Evolutionary conservation across 768 basidiomycete species (phyloP), one percentile per base, ranked within the genome.

Genomic region (Psilocybe cyanescens): DNA sequence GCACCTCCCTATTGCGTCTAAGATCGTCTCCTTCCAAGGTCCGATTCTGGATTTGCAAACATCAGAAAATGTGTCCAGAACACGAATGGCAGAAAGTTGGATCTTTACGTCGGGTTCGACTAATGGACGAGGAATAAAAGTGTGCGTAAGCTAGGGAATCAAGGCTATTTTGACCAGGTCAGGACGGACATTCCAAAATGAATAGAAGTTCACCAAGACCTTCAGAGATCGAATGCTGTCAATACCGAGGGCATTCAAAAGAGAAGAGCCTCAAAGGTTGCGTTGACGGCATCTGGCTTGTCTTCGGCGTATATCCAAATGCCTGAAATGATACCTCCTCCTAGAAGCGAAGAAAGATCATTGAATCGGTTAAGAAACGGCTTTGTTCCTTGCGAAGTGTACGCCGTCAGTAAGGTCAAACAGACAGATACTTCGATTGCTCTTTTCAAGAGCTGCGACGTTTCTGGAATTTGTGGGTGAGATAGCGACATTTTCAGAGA

Each of bases 261-360:
- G 67, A 88, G 87, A 19, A 93, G 79, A 3, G 76, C 81, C 30
- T 89, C 83, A 16, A 90, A 73, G 4, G 88, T 85, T 16, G 90
- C 89, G 51, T 83, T 68, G 19, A 94, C 75, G 6, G 83, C 81
- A 1, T 78, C 81, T 4, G 77, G 76, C 46, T 87, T 89, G 19
- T 83, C 78, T 55, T 83, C 85, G 0, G 86, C 82, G 65, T 92
- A 92, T 31, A 86, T 69, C 89, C 93, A 93, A 4, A 93, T 78
- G 17, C 82, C 83, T 14, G 87, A 84, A 28, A 95, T 87, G 63
- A 95, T 81, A 4, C 86, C 83, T 28, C 90, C 86, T 17, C 89
- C 89, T 3, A 93, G 75, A n/a, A 94, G 76, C 8, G 75, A 77
- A 50, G 87, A 88, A 14, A 93, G 77, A 59, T 87, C 83, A 55